phyloP scores from a whole-genome alignment of 148 eudicot genomes.

The Diospyros lotus region DNA sequence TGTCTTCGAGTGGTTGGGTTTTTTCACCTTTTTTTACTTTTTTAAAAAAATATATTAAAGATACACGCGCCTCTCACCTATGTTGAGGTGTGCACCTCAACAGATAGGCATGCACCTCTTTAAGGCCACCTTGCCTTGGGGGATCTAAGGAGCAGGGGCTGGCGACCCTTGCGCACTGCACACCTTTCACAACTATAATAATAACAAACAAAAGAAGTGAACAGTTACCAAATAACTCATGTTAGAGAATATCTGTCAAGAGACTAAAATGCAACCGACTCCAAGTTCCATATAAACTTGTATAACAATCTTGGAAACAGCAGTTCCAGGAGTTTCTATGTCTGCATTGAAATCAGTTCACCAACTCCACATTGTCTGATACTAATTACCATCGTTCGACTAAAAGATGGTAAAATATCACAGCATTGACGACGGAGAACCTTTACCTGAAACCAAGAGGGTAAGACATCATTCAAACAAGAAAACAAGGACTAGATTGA shows the following conservation, averaged over 20 bases:
- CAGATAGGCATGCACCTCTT: too few species aligned
- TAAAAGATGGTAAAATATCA: constrained; percentile 45
- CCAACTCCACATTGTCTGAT: constrained; percentile 49
- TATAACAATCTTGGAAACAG: not conserved
- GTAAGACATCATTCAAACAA: constrained; percentile 8
- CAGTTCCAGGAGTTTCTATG: constrained; percentile 13
- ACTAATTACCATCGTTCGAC: constrained; percentile 39
- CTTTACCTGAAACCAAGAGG: constrained; percentile 29
- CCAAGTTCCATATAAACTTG: not conserved
- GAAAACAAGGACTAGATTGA: not conserved
- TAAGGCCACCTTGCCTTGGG: too few species aligned
- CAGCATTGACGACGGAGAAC: constrained; percentile 77
- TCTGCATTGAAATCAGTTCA: constrained; percentile 66
- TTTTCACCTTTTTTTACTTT: too few species aligned
- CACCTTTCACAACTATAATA: too few species aligned
- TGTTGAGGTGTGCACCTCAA: too few species aligned
- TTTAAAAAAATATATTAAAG: too few species aligned
- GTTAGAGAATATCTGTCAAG: not conserved
- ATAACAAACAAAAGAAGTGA: too few species aligned
- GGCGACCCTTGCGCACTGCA: too few species aligned
- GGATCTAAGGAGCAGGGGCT: too few species aligned
- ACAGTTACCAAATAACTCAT: not conserved
- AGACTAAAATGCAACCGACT: not conserved
- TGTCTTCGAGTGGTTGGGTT: too few species aligned
- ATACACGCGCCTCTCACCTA: too few species aligned